phyloP scores from a whole-genome alignment of 176 grass and related monocot genomes.

The Avena eriantha region DNA sequence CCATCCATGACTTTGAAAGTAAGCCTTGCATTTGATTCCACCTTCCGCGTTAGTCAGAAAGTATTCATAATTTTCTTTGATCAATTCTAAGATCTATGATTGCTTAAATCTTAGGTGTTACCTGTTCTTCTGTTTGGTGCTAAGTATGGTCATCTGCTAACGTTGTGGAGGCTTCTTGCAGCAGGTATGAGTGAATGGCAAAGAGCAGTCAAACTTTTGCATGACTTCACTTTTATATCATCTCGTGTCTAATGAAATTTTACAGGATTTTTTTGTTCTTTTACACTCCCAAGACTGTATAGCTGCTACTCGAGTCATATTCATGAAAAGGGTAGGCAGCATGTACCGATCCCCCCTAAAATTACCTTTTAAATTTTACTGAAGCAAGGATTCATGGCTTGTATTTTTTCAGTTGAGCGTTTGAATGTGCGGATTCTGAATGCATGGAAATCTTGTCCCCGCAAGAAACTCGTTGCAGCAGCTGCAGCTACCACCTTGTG shows the following conservation, averaged over 20 bases:
- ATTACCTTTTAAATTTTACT: constrained; percentile 7
- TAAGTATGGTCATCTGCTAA: constrained; percentile 27
- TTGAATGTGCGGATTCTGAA: constrained; percentile 37
- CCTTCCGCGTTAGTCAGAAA: background rate
- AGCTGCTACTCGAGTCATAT: constrained; percentile 59
- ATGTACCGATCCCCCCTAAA: background rate
- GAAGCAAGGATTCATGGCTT: background rate
- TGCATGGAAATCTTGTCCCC: constrained; percentile 73
- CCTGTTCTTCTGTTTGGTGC: constrained; percentile 29
- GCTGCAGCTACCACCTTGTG: constrained; percentile 56
- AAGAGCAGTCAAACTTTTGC: constrained; percentile 16
- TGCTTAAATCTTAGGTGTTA: constrained; percentile 27
- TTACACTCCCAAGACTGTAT: constrained; percentile 68
- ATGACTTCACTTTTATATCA: constrained; percentile 16
- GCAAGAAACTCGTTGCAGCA: constrained; percentile 66
- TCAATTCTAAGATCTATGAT: background rate
- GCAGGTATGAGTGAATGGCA: constrained; percentile 51
- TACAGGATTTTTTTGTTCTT: constrained; percentile 72
- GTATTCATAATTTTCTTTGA: background rate
- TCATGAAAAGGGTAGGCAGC: constrained; percentile 52
- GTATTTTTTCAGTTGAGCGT: constrained; percentile 51
- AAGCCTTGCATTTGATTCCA: constrained; percentile 42
- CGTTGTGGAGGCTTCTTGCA: constrained; percentile 34
- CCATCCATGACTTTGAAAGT: constrained; percentile 72
- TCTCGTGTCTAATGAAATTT: constrained; percentile 26